A percentile compares a stretch with the other conserved stretches of the same genome.
Conservation (phyloP, 805 yeast genomes). For the Lipomyces sp. region DNA sequence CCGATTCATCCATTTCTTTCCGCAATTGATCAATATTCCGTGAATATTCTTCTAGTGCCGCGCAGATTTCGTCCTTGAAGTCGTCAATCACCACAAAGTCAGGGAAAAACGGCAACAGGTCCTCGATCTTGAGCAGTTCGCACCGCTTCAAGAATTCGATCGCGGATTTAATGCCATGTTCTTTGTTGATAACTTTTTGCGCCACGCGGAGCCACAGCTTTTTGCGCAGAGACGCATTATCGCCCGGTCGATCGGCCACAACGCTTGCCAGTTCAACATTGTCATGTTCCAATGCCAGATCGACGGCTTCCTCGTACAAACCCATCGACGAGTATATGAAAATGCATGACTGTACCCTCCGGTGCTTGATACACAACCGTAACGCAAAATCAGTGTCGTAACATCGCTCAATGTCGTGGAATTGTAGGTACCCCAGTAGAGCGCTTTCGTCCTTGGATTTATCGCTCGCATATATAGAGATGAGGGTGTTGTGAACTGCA, state of each 20-base stretch:
- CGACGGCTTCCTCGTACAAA: conserved; percentile 79
- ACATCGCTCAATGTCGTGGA: conserved; percentile 41
- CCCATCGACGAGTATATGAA: conserved; percentile 70
- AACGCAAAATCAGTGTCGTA: conserved; percentile 78
- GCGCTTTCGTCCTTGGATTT: conserved; percentile 53
- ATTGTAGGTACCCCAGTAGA: conserved; percentile 57
- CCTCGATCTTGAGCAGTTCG: conserved; percentile 64
- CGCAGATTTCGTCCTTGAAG: conserved; percentile 80
- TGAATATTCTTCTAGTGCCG: conserved; percentile 76
- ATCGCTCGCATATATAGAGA: conserved; percentile 66
- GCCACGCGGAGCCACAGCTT: conserved; percentile 75
- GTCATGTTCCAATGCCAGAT: conserved; percentile 67
- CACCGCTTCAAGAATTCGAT: conserved; percentile 41
- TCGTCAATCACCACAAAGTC: conserved; percentile 80
- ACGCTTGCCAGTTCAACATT: conserved; percentile 62
- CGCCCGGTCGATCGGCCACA: conserved; percentile 61
- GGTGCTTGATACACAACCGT: conserved; percentile 67
- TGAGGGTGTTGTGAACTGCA: conserved; percentile 68
- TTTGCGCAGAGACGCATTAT: conserved; percentile 61
- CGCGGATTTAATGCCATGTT: conserved; percentile 44
- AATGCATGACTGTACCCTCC: conserved; percentile 68
- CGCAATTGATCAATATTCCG: conserved; percentile 66
- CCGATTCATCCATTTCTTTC: conserved; percentile 74
- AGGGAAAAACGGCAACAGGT: conserved; percentile 81
- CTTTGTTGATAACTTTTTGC: conserved; percentile 50